Evolutionary conservation across 306 rosid species (phyloP).

Genomic region (Quercus bicolor): DNA sequence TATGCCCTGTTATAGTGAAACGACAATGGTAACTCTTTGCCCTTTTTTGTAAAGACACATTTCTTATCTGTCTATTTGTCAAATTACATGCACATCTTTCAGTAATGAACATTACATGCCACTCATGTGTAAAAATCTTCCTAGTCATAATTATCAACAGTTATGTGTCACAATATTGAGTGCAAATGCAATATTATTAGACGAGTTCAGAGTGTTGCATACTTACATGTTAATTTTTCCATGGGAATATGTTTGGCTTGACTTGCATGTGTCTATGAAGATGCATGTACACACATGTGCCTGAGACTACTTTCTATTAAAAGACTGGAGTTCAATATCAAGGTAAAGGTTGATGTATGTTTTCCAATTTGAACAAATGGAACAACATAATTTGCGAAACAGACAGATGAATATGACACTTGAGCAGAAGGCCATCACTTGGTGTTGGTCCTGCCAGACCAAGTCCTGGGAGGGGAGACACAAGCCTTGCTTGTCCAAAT

Average conservation of each 20-base stretch:
- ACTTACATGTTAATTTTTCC: neutral
- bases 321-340: neutral
- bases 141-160: neutral
- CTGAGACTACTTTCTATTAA: neutral
- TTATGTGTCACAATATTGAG: neutral
- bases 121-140: neutral
- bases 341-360: neutral
- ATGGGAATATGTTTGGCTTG: neutral
- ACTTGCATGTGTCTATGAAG: neutral
- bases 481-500: neutral
- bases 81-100: neutral
- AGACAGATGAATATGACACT: neutral
- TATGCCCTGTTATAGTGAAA: slow-evolving; percentile 29
- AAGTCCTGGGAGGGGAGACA: neutral
- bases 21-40: slow-evolving; percentile 30
- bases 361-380: neutral
- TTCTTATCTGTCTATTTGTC: neutral
- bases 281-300: neutral
- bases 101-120: neutral
- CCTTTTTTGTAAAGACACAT: slow-evolving; percentile 1
- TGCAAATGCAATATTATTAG: neutral
- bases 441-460: neutral
- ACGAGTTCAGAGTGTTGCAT: neutral
- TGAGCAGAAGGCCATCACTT: neutral
- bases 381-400: neutral